phyloP scores from a whole-genome alignment of 495 filamentous ascomycete genomes.

The Neurospora discreta region DNA sequence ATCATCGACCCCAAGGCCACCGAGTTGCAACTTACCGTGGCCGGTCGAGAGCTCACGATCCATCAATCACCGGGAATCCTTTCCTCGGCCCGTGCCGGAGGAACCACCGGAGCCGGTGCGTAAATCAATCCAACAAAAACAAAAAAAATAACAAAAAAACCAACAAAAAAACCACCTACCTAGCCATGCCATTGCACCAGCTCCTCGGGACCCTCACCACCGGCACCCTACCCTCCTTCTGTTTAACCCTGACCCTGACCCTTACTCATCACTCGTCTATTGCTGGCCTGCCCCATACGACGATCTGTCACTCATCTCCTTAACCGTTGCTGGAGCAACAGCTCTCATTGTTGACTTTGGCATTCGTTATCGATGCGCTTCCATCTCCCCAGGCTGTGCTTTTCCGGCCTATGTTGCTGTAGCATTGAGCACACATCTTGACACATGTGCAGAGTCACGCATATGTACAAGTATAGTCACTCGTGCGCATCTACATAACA shows the following conservation, averaged over 20 bases:
- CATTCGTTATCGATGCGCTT: not conserved
- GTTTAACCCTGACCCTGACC: not conserved
- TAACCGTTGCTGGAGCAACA: not conserved
- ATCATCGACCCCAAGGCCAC: conserved; percentile 64
- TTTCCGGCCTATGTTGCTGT: not conserved
- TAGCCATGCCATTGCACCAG: not conserved
- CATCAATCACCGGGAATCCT: conserved; percentile 78
- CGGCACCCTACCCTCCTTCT: not conserved
- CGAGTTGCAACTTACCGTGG: conserved; percentile 56
- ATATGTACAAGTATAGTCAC: too few species aligned
- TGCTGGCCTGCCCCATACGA: not conserved
- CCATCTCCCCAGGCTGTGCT: not conserved
- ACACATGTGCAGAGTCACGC: not conserved
- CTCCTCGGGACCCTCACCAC: not conserved
- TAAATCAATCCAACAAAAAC: not conserved
- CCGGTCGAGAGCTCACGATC: conserved; percentile 60
- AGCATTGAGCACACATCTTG: not conserved
- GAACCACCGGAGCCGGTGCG: conserved; percentile 85
- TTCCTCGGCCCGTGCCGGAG: conserved; percentile 61
- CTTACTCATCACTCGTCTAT: not conserved
- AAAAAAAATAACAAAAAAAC: too few species aligned
- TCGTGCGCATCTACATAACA: too few species aligned
- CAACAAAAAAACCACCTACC: too few species aligned
- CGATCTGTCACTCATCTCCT: not conserved
- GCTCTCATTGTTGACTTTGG: not conserved